Conservation (phyloP, 805 yeast genomes). For the Kazachstania martiniae region DNA sequence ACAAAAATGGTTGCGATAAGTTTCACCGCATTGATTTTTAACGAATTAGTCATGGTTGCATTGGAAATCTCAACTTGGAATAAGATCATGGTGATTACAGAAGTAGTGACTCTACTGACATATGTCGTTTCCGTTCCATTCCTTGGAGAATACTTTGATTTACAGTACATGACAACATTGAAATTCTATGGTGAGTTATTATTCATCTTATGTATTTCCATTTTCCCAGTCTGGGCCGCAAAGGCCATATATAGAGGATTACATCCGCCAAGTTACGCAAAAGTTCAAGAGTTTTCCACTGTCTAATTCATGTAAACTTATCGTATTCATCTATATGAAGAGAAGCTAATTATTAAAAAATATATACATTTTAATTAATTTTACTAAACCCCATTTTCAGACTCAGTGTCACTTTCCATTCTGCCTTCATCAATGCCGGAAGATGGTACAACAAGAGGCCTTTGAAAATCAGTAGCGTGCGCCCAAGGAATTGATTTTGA, state of each 20-base stretch:
- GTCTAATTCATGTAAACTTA: slow-evolving; percentile 20
- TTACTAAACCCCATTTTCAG: slow-evolving; percentile 5
- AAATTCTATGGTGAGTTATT: slow-evolving; percentile 60
- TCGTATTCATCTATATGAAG: neutral
- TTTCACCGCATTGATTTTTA: slow-evolving; percentile 67
- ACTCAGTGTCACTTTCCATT: slow-evolving; percentile 12
- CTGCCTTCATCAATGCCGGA: slow-evolving; percentile 6
- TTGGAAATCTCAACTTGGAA: slow-evolving; percentile 90
- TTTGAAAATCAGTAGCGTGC: slow-evolving; percentile 77
- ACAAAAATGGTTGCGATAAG: slow-evolving; percentile 75
- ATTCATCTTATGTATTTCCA: slow-evolving; percentile 54
- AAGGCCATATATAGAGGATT: slow-evolving; percentile 64
- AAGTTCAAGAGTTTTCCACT: slow-evolving; percentile 62
- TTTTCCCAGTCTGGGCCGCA: slow-evolving; percentile 83
- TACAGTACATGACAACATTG: slow-evolving; percentile 46
- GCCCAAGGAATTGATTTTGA: slow-evolving; percentile 54
- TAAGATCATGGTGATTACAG: slow-evolving; percentile 59
- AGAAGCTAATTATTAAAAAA: neutral
- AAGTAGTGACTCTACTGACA: slow-evolving; percentile 54
- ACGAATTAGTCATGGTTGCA: slow-evolving; percentile 90
- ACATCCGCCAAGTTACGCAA: slow-evolving; percentile 93
- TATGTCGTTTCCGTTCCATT: slow-evolving; percentile 75
- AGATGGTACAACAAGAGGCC: slow-evolving; percentile 28
- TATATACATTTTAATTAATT: neutral
- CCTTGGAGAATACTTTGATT: slow-evolving; percentile 75